Evolutionary conservation across 352 stramenopile species (phyloP), one percentile per base, ranked within the genome.

Genomic region (Pythium coloratum): DNA sequence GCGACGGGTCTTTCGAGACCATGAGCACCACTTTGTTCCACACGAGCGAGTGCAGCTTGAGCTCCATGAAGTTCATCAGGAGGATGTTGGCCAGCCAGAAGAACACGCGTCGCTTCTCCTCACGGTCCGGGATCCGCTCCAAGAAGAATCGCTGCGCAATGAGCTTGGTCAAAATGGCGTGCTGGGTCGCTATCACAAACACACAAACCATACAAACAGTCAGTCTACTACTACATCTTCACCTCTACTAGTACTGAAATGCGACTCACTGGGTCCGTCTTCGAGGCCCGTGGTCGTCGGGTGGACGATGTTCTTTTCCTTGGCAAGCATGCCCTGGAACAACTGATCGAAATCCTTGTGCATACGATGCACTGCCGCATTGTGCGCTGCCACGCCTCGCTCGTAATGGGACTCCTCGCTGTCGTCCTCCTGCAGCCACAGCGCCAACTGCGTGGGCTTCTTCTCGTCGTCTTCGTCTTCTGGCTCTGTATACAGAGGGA

Each of bases 21-120:
- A 93, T 71, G 18, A 95, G 73, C 65, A 85, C 80, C 28, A 93
- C 72, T 60, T 91, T 91, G 73, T 95, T 95, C 87, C 84, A 95
- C 62, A 95, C 83, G 33, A 92, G 79, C 57, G 78, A 84, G 67
- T 92, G 83, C 18, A 95, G 70, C 51, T 82, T 77, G 46, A 95
- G 65, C 51, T 93, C 84, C 81, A 91, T 90, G 67, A 95, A 95
- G 66, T 95, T 84, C 49, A 87, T 70, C 3, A 95, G 76, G n/a
- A 95, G 63, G 5, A 89, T 68, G 61, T 91, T 90, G 18, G 83
- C 87, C 44, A 95, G 77, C 84, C 87, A 93, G 57, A 83, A 78
- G 62, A 91, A 95, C 36, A 83, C 83, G 50, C 72, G 77, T 36
- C 76, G 76, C 44, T 80, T 86, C 68, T 87, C 76, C 32, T 89